These are phyloP conservation scores for Glonium stellatum DNA, from an alignment of 495 filamentous ascomycete species.

Conservation along the genomic window DNA sequence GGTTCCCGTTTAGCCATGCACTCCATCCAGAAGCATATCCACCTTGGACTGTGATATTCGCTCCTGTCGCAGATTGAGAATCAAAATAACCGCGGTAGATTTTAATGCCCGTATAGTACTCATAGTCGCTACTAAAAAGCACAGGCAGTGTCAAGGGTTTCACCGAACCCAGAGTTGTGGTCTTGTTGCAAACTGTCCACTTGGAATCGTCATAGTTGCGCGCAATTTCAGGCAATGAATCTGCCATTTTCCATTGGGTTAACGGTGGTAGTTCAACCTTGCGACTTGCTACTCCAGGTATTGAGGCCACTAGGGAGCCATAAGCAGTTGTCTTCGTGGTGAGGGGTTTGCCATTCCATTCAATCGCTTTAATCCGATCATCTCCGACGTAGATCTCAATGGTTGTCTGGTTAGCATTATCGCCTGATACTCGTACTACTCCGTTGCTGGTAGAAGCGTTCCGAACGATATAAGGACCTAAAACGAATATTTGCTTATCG, in stretches of 20 bases:
- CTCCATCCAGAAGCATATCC: constrained; percentile 17
- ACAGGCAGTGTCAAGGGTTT: constrained; percentile 19
- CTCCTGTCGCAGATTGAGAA: neutral
- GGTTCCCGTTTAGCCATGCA: constrained; percentile 22
- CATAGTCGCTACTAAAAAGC: constrained; percentile 22
- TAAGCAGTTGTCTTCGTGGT: constrained; percentile 10
- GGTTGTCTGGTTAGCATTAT: constrained; percentile 18
- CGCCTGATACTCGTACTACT: constrained; percentile 14
- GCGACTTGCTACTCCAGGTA: constrained; percentile 5
- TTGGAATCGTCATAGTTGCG: constrained; percentile 17
- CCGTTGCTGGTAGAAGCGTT: neutral
- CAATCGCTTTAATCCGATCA: constrained; percentile 1
- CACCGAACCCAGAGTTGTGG: constrained; percentile 10
- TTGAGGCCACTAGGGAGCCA: constrained; percentile 12
- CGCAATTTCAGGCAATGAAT: constrained; percentile 14
- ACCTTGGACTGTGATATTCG: constrained; percentile 22
- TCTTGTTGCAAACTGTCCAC: constrained; percentile 18
- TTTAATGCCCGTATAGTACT: constrained; percentile 19
- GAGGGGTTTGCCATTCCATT: constrained; percentile 18
- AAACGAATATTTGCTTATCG: constrained; percentile 15
- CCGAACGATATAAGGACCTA: constrained; percentile 17
- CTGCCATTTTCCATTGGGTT: constrained; percentile 8
- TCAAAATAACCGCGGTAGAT: constrained; percentile 20
- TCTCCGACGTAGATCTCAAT: constrained; percentile 20
- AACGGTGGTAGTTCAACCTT: constrained; percentile 8